phyloP scores from a whole-genome alignment of 371 early-diverging fungal species.

The Mucor irregularis region DNA sequence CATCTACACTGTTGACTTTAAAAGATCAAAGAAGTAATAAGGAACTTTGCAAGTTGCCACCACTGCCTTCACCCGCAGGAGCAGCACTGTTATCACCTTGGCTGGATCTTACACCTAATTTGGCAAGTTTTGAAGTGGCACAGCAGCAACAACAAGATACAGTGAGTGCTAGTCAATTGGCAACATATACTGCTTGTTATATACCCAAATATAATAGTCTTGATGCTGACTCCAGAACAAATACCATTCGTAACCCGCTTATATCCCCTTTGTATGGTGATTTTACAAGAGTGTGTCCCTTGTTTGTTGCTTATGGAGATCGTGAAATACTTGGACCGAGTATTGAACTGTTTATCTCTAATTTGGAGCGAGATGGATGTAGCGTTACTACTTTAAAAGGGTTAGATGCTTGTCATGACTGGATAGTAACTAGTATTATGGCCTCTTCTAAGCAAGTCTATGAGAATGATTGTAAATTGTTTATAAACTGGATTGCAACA shows the following conservation, averaged over 20 bases:
- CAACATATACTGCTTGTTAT: no score
- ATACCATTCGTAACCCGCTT: not conserved
- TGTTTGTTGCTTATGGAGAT: constrained; percentile 15
- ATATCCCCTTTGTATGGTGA: constrained; percentile 20
- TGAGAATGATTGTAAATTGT: constrained; percentile 1
- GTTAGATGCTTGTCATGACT: not conserved
- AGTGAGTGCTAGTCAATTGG: not conserved
- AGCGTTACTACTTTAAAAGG: constrained; percentile 6
- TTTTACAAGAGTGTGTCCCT: constrained; percentile 6
- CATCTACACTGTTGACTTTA: constrained; percentile 15
- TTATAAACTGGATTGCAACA: constrained; percentile 8
- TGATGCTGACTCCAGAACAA: not conserved
- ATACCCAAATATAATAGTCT: not conserved
- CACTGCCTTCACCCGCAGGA: constrained; percentile 24
- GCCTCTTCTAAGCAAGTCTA: not conserved
- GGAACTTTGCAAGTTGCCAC: constrained; percentile 4
- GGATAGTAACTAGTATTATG: constrained; percentile 6
- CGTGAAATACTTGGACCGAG: constrained; percentile 9
- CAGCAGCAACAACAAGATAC: not conserved
- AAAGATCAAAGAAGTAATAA: not conserved
- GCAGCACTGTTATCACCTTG: constrained; percentile 25
- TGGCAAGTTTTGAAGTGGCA: no score
- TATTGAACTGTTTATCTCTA: constrained; percentile 6
- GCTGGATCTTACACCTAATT: constrained; percentile 4
- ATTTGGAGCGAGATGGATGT: not conserved